Conservation (phyloP, 1,284 basidiomycete genomes). For the Clitocybe nebularis region DNA sequence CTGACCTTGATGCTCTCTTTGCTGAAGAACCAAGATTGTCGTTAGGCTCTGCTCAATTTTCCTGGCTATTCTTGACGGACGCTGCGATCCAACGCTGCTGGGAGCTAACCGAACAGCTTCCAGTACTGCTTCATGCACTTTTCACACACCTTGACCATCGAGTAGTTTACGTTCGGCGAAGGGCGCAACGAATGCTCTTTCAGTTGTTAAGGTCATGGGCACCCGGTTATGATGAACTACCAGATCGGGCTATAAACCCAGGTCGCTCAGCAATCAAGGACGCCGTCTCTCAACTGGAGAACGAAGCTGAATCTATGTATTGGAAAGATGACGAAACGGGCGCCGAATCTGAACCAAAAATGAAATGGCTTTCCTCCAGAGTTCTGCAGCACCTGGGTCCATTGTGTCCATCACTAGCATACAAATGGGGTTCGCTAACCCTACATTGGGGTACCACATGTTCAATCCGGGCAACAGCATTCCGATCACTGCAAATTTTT, state of each 20-base stretch:
- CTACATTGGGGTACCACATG: slow-evolving; percentile 86
- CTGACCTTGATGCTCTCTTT: slow-evolving; percentile 71
- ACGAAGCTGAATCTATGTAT: slow-evolving; percentile 53
- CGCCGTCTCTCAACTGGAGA: slow-evolving; percentile 54
- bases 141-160: slow-evolving; percentile 85
- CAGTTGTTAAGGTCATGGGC: slow-evolving; percentile 79
- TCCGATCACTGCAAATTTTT: slow-evolving; percentile 89
- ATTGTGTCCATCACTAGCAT: slow-evolving; percentile 62
- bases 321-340: slow-evolving; percentile 73
- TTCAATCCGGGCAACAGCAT: slow-evolving; percentile 83
- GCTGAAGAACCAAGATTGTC: slow-evolving; percentile 64
- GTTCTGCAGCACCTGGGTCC: slow-evolving; percentile 71
- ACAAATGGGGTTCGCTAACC: slow-evolving; percentile 80
- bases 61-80: slow-evolving; percentile 83
- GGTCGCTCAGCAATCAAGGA: slow-evolving; percentile 46
- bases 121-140: slow-evolving; percentile 76
- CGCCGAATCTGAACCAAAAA: slow-evolving; percentile 55
- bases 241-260: slow-evolving; percentile 48
- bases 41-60: slow-evolving; percentile 82
- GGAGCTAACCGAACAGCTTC: slow-evolving; percentile 70
- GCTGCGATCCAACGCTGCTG: slow-evolving; percentile 77
- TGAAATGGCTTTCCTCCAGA: slow-evolving; percentile 65
- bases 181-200: slow-evolving; percentile 74
- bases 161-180: slow-evolving; percentile 62
- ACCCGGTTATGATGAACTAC: slow-evolving; percentile 64